These are phyloP conservation scores for Spinacia oleracea DNA, from an alignment of 179 eudicot species.

Conservation along the genomic window DNA sequence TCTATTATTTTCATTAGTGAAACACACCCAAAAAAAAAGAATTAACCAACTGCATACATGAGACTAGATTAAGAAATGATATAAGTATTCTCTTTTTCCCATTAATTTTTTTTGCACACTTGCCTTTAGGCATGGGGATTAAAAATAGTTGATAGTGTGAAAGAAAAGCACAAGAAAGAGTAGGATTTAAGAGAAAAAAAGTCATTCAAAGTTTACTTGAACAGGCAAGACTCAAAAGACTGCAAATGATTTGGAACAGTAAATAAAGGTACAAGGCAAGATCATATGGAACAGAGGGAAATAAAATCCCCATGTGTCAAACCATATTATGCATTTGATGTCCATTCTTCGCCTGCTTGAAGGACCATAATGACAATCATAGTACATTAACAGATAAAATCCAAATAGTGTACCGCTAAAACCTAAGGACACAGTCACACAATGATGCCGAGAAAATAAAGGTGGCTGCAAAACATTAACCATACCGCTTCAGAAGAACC, in stretches of 20 bases:
- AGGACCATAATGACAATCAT: background rate
- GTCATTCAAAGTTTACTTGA: background rate
- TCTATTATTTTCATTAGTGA: background rate
- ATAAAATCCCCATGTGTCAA: too few species aligned
- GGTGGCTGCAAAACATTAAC: background rate
- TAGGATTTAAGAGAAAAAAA: background rate
- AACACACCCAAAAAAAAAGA: background rate
- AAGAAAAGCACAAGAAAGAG: background rate
- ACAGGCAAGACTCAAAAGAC: too few species aligned
- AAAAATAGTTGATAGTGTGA: background rate
- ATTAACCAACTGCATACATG: background rate
- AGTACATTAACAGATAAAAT: background rate
- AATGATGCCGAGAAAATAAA: background rate
- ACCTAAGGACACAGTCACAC: background rate
- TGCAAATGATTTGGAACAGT: background rate
- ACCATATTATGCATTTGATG: too few species aligned
- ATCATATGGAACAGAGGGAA: too few species aligned
- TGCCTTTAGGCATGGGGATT: background rate
- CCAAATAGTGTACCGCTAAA: background rate
- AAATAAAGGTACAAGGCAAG: too few species aligned
- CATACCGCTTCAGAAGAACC: constrained; percentile 79
- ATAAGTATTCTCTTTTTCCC: background rate
- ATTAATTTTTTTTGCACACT: too few species aligned
- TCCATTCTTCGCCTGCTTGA: background rate
- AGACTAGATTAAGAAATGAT: background rate